Evolutionary conservation across 192 early-diverging fungal species (phyloP), one percentile per base, ranked within the genome.

Genomic region (Chytriomyces sp.): DNA sequence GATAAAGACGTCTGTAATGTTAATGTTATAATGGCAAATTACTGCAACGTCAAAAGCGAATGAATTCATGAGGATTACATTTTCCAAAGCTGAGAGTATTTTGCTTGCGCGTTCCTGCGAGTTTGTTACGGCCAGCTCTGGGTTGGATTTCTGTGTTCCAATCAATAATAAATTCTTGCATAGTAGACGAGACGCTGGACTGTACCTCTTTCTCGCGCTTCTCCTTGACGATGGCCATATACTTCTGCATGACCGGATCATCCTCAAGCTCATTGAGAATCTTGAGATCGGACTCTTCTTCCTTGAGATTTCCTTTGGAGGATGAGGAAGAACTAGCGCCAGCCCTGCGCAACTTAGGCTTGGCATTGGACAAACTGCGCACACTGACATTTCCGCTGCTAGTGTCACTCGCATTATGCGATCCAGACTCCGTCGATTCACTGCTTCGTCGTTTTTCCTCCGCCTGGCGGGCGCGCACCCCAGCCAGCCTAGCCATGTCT

Each of bases 211-310:
- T 72, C 26, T 79, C 81, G 3, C 72, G 52, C 49, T 63, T 64
- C 53, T 82, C 77, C 70, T 83, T 83, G 7, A 81, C 84, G 10
- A 82, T 60, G 0, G 39, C 73, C 64, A 85, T 77, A 56, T 83
- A 85, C 75, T 81, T 83, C 40, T 77, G 75, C 79, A 85, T 72
- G 4, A 62, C 25, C 17, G 84, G 84, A 67, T 85, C 84, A 0
- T 74, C 40, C 56, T 82, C 79, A 2, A 81, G 32, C 3, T 40
- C 74, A 17, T 76, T 61, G 19, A 82, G 12, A 72, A 57, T 39
- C 57, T 41, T 62, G 17, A 64, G 14, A 14, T 72, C 49, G 8
- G 28, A 25, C 17, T 68, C 64, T 34, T 78, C 72, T 37, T 75
- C 59, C 34, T 4, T 63, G 55, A 59, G 53, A 26, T 56, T 39